These are phyloP conservation scores for Emergomyces africanus DNA, from an alignment of 2,329 filamentous ascomycete species.

Conservation along the genomic window DNA sequence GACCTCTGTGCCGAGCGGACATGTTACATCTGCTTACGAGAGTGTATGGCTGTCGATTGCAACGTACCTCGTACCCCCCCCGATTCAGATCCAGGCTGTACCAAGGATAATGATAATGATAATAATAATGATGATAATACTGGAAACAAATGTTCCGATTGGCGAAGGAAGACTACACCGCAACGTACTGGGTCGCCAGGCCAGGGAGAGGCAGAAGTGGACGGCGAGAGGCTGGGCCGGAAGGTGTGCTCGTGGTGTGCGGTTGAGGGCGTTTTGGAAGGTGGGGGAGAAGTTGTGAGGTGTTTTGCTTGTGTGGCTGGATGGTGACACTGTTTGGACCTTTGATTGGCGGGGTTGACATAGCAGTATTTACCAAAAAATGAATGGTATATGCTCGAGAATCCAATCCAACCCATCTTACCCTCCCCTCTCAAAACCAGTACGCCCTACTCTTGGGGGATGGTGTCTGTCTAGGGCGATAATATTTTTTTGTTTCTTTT, in stretches of 20 bases:
- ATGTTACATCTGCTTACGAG: constrained; percentile 31
- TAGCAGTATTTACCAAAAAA: no score
- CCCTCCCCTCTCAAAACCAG: no score
- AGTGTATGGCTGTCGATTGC: constrained; percentile 24
- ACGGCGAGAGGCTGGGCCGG: constrained; percentile 10
- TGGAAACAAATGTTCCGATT: not conserved
- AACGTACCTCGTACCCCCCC: constrained; percentile 4
- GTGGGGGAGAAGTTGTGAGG: constrained; percentile 23
- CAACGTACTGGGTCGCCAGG: not conserved
- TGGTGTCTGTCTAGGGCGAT: not conserved
- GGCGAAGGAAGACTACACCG: not conserved
- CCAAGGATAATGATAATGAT: not conserved
- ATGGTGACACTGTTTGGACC: constrained; percentile 8
- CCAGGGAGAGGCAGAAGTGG: not conserved
- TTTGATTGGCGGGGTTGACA: no score
- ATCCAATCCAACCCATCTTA: no score
- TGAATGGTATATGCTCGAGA: no score
- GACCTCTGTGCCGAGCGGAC: constrained; percentile 26
- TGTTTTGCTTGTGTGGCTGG: constrained; percentile 24
- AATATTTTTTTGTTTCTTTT: not conserved
- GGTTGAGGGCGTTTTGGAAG: constrained; percentile 26
- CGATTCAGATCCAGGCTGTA: not conserved
- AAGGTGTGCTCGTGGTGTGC: constrained; percentile 30
- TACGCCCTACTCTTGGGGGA: no score
- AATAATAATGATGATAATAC: not conserved